Evolutionary conservation across 495 filamentous ascomycete genomes (phyloP).

Genomic region (Aspergillus mulundensis): DNA sequence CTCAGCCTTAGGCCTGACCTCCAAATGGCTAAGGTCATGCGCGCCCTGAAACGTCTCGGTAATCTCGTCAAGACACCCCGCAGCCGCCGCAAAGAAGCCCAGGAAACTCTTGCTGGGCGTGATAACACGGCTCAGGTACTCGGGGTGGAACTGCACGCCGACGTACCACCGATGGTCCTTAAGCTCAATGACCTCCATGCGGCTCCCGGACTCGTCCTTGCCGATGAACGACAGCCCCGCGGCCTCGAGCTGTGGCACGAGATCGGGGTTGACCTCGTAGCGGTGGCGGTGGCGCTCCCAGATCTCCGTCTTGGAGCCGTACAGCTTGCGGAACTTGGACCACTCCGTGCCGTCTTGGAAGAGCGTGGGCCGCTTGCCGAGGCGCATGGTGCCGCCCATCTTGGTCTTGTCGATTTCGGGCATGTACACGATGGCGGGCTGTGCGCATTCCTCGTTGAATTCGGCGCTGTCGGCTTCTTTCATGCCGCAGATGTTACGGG

Average conservation of each 20-base stretch:
- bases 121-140: conserved; percentile 71
- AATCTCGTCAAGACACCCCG: conserved; percentile 56
- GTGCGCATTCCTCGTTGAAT: conserved; percentile 50
- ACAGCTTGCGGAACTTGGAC: conserved; percentile 71
- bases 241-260: conserved; percentile 32
- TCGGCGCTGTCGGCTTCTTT: conserved; percentile 62
- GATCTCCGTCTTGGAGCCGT: conserved; percentile 51
- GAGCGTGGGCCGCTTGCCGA: conserved; percentile 68
- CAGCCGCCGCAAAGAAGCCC: conserved; percentile 77
- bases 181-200: conserved; percentile 91
- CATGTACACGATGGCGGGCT: conserved; percentile 82
- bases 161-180: conserved; percentile 89
- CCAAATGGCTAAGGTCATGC: conserved; percentile 11
- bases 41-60: conserved; percentile 20
- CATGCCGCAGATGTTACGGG: conserved; percentile 65
- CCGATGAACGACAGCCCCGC: conserved; percentile 49
- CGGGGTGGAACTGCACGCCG: conserved; percentile 85
- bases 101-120: conserved; percentile 74
- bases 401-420: conserved; percentile 72
- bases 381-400: conserved; percentile 89
- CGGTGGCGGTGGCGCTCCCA: conserved; percentile 47
- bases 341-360: conserved; percentile 79
- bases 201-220: conserved; percentile 75
- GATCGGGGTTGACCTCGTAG: conserved; percentile 45
- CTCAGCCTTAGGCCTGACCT: conserved; percentile 3